Evolutionary conservation across 176 grass and related monocot species (phyloP), one percentile per base, ranked within the genome.

Genomic region (Calamus simplicifolius): DNA sequence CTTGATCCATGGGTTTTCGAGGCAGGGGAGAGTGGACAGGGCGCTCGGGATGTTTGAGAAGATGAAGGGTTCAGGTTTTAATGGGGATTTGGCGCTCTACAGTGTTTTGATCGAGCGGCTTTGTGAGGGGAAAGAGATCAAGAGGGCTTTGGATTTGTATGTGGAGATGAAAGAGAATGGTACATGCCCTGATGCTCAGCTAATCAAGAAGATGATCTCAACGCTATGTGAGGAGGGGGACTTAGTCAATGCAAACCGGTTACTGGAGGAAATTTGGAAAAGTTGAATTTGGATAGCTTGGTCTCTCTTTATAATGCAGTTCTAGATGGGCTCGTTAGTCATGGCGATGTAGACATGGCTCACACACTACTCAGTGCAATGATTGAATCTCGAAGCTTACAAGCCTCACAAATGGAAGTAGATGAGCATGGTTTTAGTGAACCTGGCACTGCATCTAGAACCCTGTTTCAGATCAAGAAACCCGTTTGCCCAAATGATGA

Each of bases 1-100:
- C 50, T 53, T 96, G 1, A 57, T 90, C 35, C 80, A 82, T 77
- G 83, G 83, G 49, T 85, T 96, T 74, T 56, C 38, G 27, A 87
- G 74, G 55, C 73, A 91, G 59, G 73, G 81, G 12, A 85, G 84
- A 69, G 19, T 80, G 25, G 70, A 85, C 35, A 75, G 80, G 53
- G 92, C 84, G 18, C 75, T 84, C 16, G 66, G 75, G 28, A 69
- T 91, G 69, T 88, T 88, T 74, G 54, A 75, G 18, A 97, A 78
- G 77, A 80, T 97, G 81, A 21, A 35, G 48, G 19, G n/a, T 72
- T 67, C 69, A 52, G 81, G 81, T 23, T 88, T 88, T 52, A 19
- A 48, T 70, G 81, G 71, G 55, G 75, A 91, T 71, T 75, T 97
- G 75, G 12, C 75, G 0, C 79, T 88, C 29, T 88, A 91, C 38